These are phyloP conservation scores for Globisporangium mamillatum DNA, from an alignment of 352 stramenopile genomes.

Conservation along the genomic window DNA sequence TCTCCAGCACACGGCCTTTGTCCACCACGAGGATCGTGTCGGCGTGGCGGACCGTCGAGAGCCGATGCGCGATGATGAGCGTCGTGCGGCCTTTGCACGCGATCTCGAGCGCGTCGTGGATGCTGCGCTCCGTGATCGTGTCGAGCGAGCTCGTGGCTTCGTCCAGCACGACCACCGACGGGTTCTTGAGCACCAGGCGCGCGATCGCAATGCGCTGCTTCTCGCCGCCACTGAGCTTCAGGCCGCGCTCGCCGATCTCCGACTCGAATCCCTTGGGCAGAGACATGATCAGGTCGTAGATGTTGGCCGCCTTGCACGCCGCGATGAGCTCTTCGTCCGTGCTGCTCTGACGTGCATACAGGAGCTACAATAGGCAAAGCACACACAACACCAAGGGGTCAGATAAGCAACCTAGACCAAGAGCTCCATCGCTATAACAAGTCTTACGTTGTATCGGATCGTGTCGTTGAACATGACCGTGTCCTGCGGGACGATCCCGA, in stretches of 20 bases:
- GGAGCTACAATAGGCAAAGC: constrained; percentile 30
- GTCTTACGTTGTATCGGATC: constrained; percentile 94
- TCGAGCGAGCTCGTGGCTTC: constrained; percentile 80
- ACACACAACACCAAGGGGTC: too few relatives aligned
- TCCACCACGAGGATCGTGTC: constrained; percentile 68
- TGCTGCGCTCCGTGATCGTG: constrained; percentile 66
- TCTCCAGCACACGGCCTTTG: constrained; percentile 51
- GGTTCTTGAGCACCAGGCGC: constrained; percentile 75
- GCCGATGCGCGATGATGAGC: constrained; percentile 75
- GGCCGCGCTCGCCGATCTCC: constrained; percentile 69
- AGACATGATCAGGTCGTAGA: constrained; percentile 93
- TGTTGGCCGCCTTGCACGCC: constrained; percentile 89
- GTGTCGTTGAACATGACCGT: constrained; percentile 98
- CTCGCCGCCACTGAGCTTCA: constrained; percentile 79
- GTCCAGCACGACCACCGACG: constrained; percentile 71
- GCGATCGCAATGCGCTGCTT: constrained; percentile 85
- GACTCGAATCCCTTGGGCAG: constrained; percentile 92
- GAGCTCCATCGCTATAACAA: too few relatives aligned
- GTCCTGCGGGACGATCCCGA: constrained; percentile 97
- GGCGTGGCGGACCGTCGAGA: constrained; percentile 76
- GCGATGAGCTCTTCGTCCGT: constrained; percentile 89
- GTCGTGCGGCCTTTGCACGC: constrained; percentile 59
- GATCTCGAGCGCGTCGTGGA: constrained; percentile 57
- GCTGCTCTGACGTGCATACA: constrained; percentile 85
- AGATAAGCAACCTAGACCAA: too few relatives aligned